phyloP scores from a whole-genome alignment of 306 rosid species.

The Biancaea sappan region DNA sequence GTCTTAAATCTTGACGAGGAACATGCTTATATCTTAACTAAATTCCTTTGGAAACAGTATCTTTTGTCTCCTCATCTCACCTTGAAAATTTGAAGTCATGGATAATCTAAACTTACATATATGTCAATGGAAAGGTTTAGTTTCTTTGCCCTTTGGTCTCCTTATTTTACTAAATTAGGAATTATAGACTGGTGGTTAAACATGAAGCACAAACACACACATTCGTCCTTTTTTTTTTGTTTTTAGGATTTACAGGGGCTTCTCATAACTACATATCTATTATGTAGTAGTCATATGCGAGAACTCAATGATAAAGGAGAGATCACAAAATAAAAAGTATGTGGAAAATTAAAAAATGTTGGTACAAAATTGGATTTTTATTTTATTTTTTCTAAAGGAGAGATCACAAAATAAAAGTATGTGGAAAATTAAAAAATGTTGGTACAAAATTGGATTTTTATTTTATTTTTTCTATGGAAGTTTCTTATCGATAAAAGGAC shows the following conservation, averaged over 20 bases:
- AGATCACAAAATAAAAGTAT: no score
- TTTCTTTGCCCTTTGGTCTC: no score
- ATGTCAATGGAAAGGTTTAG: no score
- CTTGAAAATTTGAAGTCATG: no score
- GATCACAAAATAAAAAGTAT: neutral
- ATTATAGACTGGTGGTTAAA: neutral
- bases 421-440: neutral
- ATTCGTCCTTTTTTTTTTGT: neutral
- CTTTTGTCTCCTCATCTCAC: no score
- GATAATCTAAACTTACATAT: no score
- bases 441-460: neutral
- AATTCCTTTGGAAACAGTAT: no score
- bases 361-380: neutral
- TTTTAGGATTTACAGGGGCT: neutral
- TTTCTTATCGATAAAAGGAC: constrained; percentile 25
- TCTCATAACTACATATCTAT: neutral
- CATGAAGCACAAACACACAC: neutral
- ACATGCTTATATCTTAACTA: neutral
- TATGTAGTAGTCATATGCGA: neutral
- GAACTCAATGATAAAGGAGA: neutral
- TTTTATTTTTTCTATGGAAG: neutral
- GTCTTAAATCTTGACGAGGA: constrained; percentile 9
- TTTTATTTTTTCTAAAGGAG: neutral
- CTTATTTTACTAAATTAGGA: no score
- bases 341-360: neutral